Evolutionary conservation across 2,329 filamentous ascomycete genomes (phyloP), one percentile per base, ranked within the genome.

Genomic region (Paramyrothecium sp.): DNA sequence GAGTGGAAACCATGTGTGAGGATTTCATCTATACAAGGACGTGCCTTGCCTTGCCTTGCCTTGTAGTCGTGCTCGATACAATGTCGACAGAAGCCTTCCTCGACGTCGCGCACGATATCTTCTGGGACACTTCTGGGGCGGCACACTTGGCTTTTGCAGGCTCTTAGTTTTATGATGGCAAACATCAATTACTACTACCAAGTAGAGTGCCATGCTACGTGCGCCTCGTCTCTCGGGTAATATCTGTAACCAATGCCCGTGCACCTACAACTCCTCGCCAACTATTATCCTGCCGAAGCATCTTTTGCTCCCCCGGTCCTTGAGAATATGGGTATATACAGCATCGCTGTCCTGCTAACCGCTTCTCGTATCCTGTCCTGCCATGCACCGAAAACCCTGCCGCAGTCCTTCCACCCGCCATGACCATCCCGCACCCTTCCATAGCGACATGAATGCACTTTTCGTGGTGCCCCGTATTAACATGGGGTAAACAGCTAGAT

Each of bases 261-360:
- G 13, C 38, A 17, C 38, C 38, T 17, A 44, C 13, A 44, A 44
- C 38, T 16, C 38, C 38, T 17, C 38, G 5, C 38, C 13, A 44
- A 44, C 38, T 44, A 44, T 44, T 44, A 44, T 44, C 38, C 38
- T 44, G 38, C 38, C 38, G n/a, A 7, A 44, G 13, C 57, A 30
- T 30, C 47, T 30, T 38, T 23, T 49, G n/a, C n/a, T 30, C 52
- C 49, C 54, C 53, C 55, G 44, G 53, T 51, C 52, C 38, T 12
- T 44, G 38, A 17, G 38, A 16, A 19, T 44, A 44, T 44, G 38
- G 38, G 38, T 44, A 44, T 44, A 44, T 44, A 44, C 38, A 44
- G 38, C 38, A 16, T 50, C 47, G 13, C 5, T 12, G 7, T 16
- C 17, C 47, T 50, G 20, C 47, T 30, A 30, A 5, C 26, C 26